Evolutionary conservation across 768 basidiomycete genomes (phyloP).

Genomic region (Lentinula aciculospora): DNA sequence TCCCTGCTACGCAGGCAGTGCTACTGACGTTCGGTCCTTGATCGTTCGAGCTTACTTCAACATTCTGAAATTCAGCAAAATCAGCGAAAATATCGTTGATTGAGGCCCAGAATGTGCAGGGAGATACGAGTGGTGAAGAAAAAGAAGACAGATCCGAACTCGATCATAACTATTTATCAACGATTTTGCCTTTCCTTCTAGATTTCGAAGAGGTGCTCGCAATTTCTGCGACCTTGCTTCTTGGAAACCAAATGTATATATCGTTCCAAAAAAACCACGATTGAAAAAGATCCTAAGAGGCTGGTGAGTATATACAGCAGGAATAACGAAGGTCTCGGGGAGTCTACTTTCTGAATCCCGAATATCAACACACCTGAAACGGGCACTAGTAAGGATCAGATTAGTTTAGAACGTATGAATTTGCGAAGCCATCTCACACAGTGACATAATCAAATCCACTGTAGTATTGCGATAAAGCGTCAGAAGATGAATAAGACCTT

Average conservation of each 20-base stretch:
- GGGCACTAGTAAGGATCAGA: constrained; percentile 1
- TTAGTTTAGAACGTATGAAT: neutral
- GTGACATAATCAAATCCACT: constrained; percentile 10
- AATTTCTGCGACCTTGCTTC: neutral
- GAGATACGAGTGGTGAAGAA: too few species aligned
- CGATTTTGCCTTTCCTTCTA: neutral
- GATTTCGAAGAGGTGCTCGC: neutral
- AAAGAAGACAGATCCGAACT: too few species aligned
- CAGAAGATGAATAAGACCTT: constrained; percentile 6
- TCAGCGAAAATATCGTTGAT: too few species aligned
- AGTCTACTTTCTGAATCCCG: constrained; percentile 4
- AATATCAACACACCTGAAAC: constrained; percentile 10
- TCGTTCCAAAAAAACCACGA: neutral
- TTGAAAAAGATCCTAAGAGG: constrained; percentile 6
- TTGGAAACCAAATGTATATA: neutral
- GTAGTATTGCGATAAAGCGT: neutral
- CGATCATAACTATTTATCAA: too few species aligned
- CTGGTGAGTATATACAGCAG: too few species aligned
- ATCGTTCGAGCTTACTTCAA: too few species aligned
- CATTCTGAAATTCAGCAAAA: too few species aligned
- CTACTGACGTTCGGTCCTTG: constrained; percentile 10
- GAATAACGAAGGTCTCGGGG: neutral
- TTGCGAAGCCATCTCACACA: neutral
- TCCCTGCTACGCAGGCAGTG: constrained; percentile 29
- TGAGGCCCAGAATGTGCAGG: too few species aligned